Percentiles rank a stretch among this genome's conserved stretches.
These are phyloP conservation scores for Claviceps capensis DNA, from an alignment of 2,329 filamentous ascomycete genomes.

Conservation along the genomic window DNA sequence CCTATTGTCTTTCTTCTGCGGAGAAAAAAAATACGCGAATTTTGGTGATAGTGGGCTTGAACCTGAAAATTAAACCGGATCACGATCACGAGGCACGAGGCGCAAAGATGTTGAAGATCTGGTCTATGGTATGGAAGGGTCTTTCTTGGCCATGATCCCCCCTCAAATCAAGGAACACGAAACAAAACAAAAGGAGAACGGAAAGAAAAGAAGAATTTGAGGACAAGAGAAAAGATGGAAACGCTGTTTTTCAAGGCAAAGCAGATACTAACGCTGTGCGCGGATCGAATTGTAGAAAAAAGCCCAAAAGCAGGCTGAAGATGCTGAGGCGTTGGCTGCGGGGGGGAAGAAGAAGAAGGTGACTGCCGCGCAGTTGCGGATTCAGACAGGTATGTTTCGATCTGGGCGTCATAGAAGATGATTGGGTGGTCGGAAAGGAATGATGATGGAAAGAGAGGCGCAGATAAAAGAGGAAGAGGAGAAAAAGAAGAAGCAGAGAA, in stretches of 20 bases:
- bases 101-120: slow-evolving; percentile 90
- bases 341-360: slow-evolving; percentile 96
- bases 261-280: slow-evolving; percentile 6
- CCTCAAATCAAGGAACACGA: no score
- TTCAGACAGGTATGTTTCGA: slow-evolving; percentile 67
- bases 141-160: neutral
- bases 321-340: slow-evolving; percentile 55
- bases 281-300: slow-evolving; percentile 53
- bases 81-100: neutral
- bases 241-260: neutral
- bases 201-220: neutral
- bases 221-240: no score
- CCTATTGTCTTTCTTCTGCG: no score
- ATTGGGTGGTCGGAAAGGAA: no score
- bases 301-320: slow-evolving; percentile 89
- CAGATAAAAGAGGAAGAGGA: neutral
- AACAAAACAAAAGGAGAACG: neutral
- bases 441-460: no score
- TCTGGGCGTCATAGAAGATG: no score
- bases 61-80: no score
- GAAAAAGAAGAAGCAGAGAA: neutral
- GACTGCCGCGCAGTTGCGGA: slow-evolving; percentile 84
- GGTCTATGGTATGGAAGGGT: slow-evolving; percentile 72
- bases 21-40: no score
- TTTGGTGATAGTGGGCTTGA: neutral